phyloP scores from a whole-genome alignment of 2,329 filamentous ascomycete genomes.

The Orbilia brochopaga region DNA sequence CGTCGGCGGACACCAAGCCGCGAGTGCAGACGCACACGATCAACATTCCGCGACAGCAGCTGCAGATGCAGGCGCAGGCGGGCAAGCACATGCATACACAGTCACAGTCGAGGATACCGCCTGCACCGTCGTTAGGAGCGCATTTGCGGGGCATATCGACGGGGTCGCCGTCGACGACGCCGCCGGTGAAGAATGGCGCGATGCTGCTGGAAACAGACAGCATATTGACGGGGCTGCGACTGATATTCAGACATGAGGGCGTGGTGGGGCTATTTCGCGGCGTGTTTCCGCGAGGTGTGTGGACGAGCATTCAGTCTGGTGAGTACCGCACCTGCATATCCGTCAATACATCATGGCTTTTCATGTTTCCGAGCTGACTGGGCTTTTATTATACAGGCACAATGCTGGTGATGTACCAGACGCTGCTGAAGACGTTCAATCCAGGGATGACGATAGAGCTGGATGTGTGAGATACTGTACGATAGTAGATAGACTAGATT shows the following conservation, averaged over 20 bases:
- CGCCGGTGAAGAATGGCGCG: conserved; percentile 77
- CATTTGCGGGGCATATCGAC: conserved; percentile 71
- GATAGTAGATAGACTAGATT: conserved; percentile 8
- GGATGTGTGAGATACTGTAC: conserved; percentile 13
- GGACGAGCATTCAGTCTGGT: conserved; percentile 88
- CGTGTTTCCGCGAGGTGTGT: conserved; percentile 88
- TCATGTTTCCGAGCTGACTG: background rate
- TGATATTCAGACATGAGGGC: conserved; percentile 91
- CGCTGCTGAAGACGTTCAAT: conserved; percentile 52
- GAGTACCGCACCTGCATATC: background rate
- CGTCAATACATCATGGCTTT: background rate
- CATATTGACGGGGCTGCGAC: conserved; percentile 77
- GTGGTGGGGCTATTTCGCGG: conserved; percentile 90
- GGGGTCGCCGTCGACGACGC: conserved; percentile 78
- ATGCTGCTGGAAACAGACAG: conserved; percentile 86
- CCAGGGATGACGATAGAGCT: conserved; percentile 36
- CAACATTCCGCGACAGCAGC: conserved; percentile 40
- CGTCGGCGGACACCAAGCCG: conserved; percentile 50
- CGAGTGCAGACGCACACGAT: conserved; percentile 51
- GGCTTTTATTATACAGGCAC: conserved; percentile 45
- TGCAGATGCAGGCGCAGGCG: conserved; percentile 52
- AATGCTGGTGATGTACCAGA: conserved; percentile 55
- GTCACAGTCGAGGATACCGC: conserved; percentile 51
- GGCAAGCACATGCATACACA: conserved; percentile 48
- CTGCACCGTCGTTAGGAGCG: conserved; percentile 51